phyloP scores from a whole-genome alignment of 345 rosid genomes.

The Draba incana region DNA sequence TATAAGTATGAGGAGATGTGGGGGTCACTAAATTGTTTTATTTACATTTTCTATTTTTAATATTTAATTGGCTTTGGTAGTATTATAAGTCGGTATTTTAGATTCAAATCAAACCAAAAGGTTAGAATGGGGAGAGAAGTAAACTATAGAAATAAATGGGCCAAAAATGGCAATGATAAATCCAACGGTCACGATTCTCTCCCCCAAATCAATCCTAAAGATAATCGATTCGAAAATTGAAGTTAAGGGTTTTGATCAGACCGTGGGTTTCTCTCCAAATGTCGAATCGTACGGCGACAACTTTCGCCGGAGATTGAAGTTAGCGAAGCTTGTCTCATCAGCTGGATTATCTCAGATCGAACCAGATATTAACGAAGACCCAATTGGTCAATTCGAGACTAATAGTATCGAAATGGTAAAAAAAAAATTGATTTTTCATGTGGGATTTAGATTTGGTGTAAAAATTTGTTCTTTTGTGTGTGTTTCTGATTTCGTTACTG shows the following conservation, averaged over 20 bases:
- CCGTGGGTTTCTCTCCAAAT: conserved; percentile 21
- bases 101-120: not conserved
- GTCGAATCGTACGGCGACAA: conserved; percentile 19
- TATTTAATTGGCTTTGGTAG: not conserved
- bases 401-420: conserved; percentile 58
- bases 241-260: too few species aligned
- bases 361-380: conserved; percentile 90
- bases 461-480: not conserved
- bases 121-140: too few species aligned
- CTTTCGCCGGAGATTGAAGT: conserved; percentile 31
- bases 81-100: not conserved
- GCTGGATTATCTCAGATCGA: conserved; percentile 71
- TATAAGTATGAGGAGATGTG: conserved; percentile 8
- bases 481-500: too few species aligned
- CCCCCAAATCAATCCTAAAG: conserved; percentile 54
- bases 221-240: conserved; percentile 25
- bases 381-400: conserved; percentile 68
- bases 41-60: too few species aligned
- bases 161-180: conserved; percentile 46
- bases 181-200: conserved; percentile 49
- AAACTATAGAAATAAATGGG: too few species aligned
- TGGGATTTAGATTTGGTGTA: not conserved
- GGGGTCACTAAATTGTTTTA: conserved; percentile 3
- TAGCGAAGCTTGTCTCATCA: conserved; percentile 45
- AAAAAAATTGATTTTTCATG: too few species aligned